These are phyloP conservation scores for Nakaseomyces kungkrabaensis DNA, from an alignment of 1,139 yeast genomes.

Conservation along the genomic window DNA sequence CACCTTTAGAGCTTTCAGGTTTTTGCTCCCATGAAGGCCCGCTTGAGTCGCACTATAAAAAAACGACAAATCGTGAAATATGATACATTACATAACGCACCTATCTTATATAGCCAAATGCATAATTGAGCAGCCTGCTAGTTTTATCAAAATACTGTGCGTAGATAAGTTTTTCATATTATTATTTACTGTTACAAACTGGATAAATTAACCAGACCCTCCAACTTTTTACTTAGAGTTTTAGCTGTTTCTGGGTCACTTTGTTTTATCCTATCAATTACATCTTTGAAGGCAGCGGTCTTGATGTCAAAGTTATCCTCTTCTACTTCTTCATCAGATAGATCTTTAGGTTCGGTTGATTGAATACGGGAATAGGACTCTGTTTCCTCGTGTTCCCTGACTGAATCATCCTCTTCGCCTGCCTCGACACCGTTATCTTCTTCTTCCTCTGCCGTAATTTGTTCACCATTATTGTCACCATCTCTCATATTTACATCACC, in stretches of 20 bases:
- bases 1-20: too few relatives aligned
- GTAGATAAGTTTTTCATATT: too few relatives aligned
- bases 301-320: constrained; percentile 24
- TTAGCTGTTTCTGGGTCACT: constrained; percentile 32
- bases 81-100: too few relatives aligned
- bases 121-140: too few relatives aligned
- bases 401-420: constrained; percentile 29
- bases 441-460: constrained; percentile 14
- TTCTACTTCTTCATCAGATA: constrained; percentile 20
- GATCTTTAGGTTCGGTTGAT: constrained; percentile 11
- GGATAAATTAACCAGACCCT: constrained; percentile 30
- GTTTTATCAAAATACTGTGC: too few relatives aligned
- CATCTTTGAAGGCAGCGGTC: constrained; percentile 32
- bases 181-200: not conserved
- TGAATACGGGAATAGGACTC: constrained; percentile 20
- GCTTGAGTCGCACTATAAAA: too few relatives aligned
- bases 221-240: constrained; percentile 32
- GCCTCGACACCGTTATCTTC: constrained; percentile 29
- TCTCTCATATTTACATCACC: constrained; percentile 10
- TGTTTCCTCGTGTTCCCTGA: constrained; percentile 23
- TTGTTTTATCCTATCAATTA: constrained; percentile 32
- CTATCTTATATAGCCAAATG: too few relatives aligned
- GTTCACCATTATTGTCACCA: not conserved
- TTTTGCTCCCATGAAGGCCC: too few relatives aligned
- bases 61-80: too few relatives aligned